These are phyloP conservation scores for Mortierella sp. DNA, from an alignment of 371 early-diverging fungal genomes.

Conservation along the genomic window DNA sequence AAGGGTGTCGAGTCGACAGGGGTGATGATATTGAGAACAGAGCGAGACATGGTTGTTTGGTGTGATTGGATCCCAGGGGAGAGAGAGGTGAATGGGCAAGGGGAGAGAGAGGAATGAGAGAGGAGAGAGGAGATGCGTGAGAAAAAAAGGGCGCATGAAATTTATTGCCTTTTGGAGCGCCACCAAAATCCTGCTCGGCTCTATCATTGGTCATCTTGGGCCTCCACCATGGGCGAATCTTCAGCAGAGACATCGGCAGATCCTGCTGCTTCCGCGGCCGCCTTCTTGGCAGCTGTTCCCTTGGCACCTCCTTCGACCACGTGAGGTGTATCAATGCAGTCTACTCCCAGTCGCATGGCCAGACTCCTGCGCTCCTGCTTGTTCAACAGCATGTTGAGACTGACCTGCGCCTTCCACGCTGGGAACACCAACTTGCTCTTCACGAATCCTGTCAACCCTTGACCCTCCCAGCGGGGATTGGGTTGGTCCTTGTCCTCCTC, in stretches of 20 bases:
- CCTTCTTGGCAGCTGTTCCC: conserved; percentile 41
- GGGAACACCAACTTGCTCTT: conserved; percentile 68
- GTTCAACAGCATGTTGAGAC: conserved; percentile 77
- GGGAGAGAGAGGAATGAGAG: background rate
- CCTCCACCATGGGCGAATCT: conserved; percentile 22
- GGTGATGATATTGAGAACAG: conserved; percentile 34
- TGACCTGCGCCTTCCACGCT: conserved; percentile 79
- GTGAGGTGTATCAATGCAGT: conserved; percentile 51
- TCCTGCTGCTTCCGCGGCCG: conserved; percentile 11
- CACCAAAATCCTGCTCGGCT: too few species aligned
- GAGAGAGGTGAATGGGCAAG: background rate
- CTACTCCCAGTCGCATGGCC: conserved; percentile 52
- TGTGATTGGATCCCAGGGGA: background rate
- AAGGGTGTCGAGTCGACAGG: conserved; percentile 48
- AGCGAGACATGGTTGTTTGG: conserved; percentile 16
- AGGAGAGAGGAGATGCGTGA: background rate
- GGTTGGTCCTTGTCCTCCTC: conserved; percentile 50
- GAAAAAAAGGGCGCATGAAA: background rate
- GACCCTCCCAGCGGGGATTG: conserved; percentile 55
- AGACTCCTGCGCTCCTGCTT: conserved; percentile 73
- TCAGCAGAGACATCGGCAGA: conserved; percentile 10
- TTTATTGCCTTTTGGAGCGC: background rate
- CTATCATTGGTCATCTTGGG: conserved; percentile 1
- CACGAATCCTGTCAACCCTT: conserved; percentile 51
- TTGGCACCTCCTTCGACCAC: conserved; percentile 46